Conservation (phyloP, 352 stramenopile genomes). For the Pythium aquatile region DNA sequence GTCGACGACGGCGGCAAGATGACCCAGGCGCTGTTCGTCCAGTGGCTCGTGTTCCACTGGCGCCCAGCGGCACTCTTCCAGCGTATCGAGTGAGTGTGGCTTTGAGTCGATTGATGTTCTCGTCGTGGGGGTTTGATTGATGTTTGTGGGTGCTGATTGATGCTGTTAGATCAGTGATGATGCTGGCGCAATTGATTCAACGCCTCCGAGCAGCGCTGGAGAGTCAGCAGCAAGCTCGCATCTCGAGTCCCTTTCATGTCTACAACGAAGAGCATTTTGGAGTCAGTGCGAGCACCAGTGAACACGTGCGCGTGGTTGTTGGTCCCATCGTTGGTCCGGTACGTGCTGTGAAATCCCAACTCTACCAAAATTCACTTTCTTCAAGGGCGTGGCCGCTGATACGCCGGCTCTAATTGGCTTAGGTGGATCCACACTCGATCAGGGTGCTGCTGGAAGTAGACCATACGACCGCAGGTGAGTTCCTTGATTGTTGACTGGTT, state of each 20-base stretch:
- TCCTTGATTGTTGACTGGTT: neutral
- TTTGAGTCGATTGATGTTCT: neutral
- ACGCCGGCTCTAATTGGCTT: neutral
- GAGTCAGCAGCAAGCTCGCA: conserved; percentile 12
- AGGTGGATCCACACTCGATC: conserved; percentile 2
- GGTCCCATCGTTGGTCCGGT: conserved; percentile 44
- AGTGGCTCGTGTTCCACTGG: conserved; percentile 69
- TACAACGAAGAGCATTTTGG: conserved; percentile 40
- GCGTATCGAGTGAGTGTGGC: conserved; percentile 35
- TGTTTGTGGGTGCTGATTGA: neutral
- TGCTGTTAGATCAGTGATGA: conserved; percentile 41
- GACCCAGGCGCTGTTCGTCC: conserved; percentile 56
- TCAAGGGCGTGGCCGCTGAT: too few relatives aligned
- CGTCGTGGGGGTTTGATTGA: neutral
- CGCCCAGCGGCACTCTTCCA: conserved; percentile 54
- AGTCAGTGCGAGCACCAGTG: conserved; percentile 11
- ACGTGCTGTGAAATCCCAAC: neutral
- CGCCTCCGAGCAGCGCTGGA: conserved; percentile 34
- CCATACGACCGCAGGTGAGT: conserved; percentile 21
- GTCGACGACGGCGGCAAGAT: conserved; percentile 71
- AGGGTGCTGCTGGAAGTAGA: conserved; percentile 42
- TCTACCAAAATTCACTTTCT: too few relatives aligned
- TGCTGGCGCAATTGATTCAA: conserved; percentile 34
- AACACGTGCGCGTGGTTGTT: conserved; percentile 33
- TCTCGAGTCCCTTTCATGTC: conserved; percentile 24